Conservation (phyloP, 768 basidiomycete genomes). For the Crucibulum laeve region DNA sequence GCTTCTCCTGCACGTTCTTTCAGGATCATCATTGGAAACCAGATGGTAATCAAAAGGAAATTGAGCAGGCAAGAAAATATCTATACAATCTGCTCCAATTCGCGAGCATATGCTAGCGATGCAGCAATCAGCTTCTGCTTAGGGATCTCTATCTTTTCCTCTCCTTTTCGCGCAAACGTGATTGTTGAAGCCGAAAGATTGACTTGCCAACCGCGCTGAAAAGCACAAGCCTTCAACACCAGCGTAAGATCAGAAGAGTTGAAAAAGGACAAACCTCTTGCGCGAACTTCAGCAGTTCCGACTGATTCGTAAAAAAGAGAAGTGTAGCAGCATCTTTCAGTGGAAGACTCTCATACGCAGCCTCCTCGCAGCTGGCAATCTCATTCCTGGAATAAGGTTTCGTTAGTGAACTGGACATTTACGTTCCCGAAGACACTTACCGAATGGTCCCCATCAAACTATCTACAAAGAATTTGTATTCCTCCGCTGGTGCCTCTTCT, state of each 20-base stretch:
- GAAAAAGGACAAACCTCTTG: too few species aligned
- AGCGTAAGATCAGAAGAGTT: slow-evolving; percentile 14
- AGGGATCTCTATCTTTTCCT: slow-evolving; percentile 82
- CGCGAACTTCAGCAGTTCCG: slow-evolving; percentile 81
- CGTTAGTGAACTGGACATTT: background rate
- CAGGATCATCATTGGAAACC: background rate
- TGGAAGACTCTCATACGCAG: slow-evolving; percentile 89
- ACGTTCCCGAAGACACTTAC: slow-evolving; percentile 33
- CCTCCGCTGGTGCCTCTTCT: slow-evolving; percentile 87
- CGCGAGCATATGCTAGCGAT: slow-evolving; percentile 76
- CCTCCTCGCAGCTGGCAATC: slow-evolving; percentile 95
- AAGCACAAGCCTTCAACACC: slow-evolving; percentile 2
- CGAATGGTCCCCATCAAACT: slow-evolving; percentile 92
- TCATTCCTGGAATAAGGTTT: slow-evolving; percentile 63
- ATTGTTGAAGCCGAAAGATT: slow-evolving; percentile 67
- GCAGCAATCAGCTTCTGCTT: slow-evolving; percentile 79
- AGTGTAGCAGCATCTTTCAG: slow-evolving; percentile 86
- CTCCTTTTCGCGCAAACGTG: slow-evolving; percentile 75
- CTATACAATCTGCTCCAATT: slow-evolving; percentile 89
- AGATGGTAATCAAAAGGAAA: slow-evolving; percentile 10
- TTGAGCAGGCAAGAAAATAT: slow-evolving; percentile 30
- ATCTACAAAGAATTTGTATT: slow-evolving; percentile 93
- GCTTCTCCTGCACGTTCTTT: too few species aligned
- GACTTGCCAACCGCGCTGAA: slow-evolving; percentile 81
- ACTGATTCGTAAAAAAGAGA: slow-evolving; percentile 83